Evolutionary conservation across 2,329 filamentous ascomycete genomes (phyloP), one percentile per base, ranked within the genome.

Genomic region (Cordyceps tenuipes): DNA sequence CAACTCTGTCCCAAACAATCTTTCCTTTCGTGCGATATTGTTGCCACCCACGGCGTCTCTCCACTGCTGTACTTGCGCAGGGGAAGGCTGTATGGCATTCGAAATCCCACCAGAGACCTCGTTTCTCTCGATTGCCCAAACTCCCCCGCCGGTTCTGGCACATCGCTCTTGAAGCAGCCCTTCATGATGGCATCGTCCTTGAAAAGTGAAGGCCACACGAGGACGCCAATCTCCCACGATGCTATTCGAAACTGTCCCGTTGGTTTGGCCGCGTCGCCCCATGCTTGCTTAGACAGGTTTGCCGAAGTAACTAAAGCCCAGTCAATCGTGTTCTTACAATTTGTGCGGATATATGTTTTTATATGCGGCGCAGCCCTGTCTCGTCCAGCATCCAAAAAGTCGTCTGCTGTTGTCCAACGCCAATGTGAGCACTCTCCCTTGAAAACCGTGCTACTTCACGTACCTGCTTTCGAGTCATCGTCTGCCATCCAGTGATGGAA

Each of bases 251-350:
- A 75, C 66, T 89, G 82, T 0, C 82, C 83, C 0, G 78, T 75
- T 3, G 76, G 71, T 62, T 81, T 83, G 1, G 70, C 71, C 3
- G 81, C 77, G 43, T 88, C 85, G 1, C 91, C 91, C 92, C 91
- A 96, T 0, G 91, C 91, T 72, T 96, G 91, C 63, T 87, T 93
- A 1, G 89, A 94, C 2, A 96, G 71, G 66, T 96, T 96, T n/a
- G 91, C 91, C n/a, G 89, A 94, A 0, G 90, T 95, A 2, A 95
- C 71, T 64, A 96, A 78, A 1, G 89, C 90, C 92, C 91, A 96
- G 68, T 94, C 89, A 44, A 95, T 85, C 0, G 73, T 72, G 1
- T 67, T 69, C 19, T 75, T 68, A n/a, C 70, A 64, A 57, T 76
- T 73, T 64, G 80, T 91, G 5, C 89, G 83, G 49, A 92, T 85